Percentiles rank a stretch among this genome's conserved stretches.
These are phyloP conservation scores for Starmerella floris DNA, from an alignment of 805 yeast species.

Conservation along the genomic window DNA sequence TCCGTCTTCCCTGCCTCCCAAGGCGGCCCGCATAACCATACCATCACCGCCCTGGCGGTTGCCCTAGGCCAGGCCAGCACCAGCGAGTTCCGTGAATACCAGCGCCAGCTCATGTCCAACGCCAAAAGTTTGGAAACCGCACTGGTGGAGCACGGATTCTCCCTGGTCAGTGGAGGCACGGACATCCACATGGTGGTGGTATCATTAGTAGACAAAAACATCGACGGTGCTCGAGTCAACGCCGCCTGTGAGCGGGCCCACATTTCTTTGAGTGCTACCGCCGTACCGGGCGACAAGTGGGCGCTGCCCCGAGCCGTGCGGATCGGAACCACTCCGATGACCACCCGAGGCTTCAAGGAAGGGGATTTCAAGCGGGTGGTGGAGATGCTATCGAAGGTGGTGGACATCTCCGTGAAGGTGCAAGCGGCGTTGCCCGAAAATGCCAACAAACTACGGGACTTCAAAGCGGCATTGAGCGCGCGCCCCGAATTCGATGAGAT, in stretches of 20 bases:
- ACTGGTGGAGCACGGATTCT: slow-evolving; percentile 58
- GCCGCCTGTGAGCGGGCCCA: slow-evolving; percentile 87
- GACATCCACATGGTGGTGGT: slow-evolving; percentile 94
- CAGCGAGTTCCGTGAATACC: slow-evolving; percentile 84
- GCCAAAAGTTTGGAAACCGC: slow-evolving; percentile 70
- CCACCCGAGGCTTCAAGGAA: slow-evolving; percentile 88
- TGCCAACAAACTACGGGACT: slow-evolving; percentile 90
- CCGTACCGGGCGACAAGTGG: slow-evolving; percentile 93
- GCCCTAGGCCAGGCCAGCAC: slow-evolving; percentile 88
- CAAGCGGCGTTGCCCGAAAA: slow-evolving; percentile 76
- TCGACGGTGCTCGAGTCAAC: slow-evolving; percentile 94
- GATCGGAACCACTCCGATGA: slow-evolving; percentile 97
- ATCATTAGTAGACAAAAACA: slow-evolving; percentile 60
- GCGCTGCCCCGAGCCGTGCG: slow-evolving; percentile 95
- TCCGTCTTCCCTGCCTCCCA: slow-evolving; percentile 99
- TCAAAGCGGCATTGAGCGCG: slow-evolving; percentile 60
- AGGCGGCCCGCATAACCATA: slow-evolving; percentile 99
- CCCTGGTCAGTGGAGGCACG: slow-evolving; percentile 85
- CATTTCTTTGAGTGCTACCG: slow-evolving; percentile 91
- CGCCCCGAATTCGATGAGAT: slow-evolving; percentile 21
- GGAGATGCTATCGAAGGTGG: slow-evolving; percentile 63
- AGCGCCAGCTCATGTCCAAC: slow-evolving; percentile 70
- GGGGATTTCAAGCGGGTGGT: slow-evolving; percentile 72
- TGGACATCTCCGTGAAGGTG: slow-evolving; percentile 54
- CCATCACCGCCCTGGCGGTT: slow-evolving; percentile 91